These are phyloP conservation scores for Collybia mongolica DNA, from an alignment of 768 basidiomycete species.

Conservation along the genomic window DNA sequence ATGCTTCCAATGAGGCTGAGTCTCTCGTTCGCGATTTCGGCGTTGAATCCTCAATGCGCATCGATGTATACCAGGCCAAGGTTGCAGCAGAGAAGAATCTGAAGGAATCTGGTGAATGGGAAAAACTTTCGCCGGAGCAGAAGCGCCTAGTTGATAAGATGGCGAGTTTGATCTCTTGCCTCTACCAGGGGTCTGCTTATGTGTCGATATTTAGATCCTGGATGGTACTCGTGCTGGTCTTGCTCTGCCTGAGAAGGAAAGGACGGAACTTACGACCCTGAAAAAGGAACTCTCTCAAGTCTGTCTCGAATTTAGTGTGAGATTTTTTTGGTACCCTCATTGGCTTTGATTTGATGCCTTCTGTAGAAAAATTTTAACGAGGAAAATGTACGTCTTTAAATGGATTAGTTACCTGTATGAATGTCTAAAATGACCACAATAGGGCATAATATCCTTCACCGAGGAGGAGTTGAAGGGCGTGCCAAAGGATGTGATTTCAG, in stretches of 20 bases:
- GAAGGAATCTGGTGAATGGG: slow-evolving; percentile 59
- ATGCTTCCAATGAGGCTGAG: slow-evolving; percentile 77
- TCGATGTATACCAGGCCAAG: slow-evolving; percentile 79
- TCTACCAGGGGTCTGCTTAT: not conserved
- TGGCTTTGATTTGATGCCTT: slow-evolving; percentile 1
- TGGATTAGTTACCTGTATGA: not conserved
- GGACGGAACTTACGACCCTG: slow-evolving; percentile 52
- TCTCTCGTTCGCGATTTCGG: slow-evolving; percentile 66
- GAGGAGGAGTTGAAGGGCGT: slow-evolving; percentile 77
- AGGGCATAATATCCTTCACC: slow-evolving; percentile 68
- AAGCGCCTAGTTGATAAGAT: slow-evolving; percentile 79
- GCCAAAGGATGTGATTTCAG: slow-evolving; percentile 74
- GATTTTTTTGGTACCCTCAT: slow-evolving; percentile 19
- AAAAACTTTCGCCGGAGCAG: slow-evolving; percentile 63
- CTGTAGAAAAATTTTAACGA: slow-evolving; percentile 85
- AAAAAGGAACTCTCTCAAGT: slow-evolving; percentile 78
- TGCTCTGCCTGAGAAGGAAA: slow-evolving; percentile 63
- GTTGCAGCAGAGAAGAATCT: slow-evolving; percentile 68
- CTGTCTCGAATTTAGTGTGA: slow-evolving; percentile 76
- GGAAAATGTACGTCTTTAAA: slow-evolving; percentile 55
- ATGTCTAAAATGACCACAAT: not conserved
- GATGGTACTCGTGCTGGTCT: slow-evolving; percentile 83
- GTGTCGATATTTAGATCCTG: slow-evolving; percentile 39
- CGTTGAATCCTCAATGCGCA: slow-evolving; percentile 78
- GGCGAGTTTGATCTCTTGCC: slow-evolving; percentile 26